phyloP scores from a whole-genome alignment of 306 rosid genomes.

The Crataegus laevigata region DNA sequence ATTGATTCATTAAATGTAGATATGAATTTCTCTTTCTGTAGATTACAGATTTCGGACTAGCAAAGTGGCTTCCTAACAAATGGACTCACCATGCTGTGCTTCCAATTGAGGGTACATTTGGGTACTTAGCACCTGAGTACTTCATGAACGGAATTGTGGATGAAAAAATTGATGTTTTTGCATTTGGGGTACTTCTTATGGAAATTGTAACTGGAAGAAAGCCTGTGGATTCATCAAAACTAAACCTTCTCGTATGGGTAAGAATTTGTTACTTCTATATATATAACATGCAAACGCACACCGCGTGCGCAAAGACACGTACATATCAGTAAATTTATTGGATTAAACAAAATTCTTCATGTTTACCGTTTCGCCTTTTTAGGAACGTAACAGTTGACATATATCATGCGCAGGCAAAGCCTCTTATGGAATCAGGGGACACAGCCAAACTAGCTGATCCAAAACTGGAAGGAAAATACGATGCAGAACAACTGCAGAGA shows the following conservation, averaged over 20 bases:
- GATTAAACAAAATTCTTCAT: background rate
- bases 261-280: background rate
- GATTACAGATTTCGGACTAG: slow-evolving; percentile 93
- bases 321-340: background rate
- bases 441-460: slow-evolving; percentile 65
- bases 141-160: slow-evolving; percentile 93
- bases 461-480: slow-evolving; percentile 54
- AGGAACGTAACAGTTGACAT: background rate
- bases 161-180: slow-evolving; percentile 83
- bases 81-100: slow-evolving; percentile 94
- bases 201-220: slow-evolving; percentile 82
- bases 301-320: background rate
- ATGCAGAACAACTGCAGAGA: slow-evolving; percentile 51
- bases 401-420: slow-evolving; percentile 55
- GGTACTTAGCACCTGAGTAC: slow-evolving; percentile 87
- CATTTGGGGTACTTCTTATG: slow-evolving; percentile 77
- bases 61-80: slow-evolving; percentile 99
- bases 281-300: background rate
- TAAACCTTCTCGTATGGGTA: slow-evolving; percentile 91
- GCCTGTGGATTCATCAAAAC: slow-evolving; percentile 83
- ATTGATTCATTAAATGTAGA: background rate
- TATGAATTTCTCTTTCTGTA: slow-evolving; percentile 1
- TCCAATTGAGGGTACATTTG: slow-evolving; percentile 95
- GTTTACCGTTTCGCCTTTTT: background rate
- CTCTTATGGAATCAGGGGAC: slow-evolving; percentile 70